These are phyloP conservation scores for Pterula multifida DNA, from an alignment of 1,284 basidiomycete species.

Conservation along the genomic window DNA sequence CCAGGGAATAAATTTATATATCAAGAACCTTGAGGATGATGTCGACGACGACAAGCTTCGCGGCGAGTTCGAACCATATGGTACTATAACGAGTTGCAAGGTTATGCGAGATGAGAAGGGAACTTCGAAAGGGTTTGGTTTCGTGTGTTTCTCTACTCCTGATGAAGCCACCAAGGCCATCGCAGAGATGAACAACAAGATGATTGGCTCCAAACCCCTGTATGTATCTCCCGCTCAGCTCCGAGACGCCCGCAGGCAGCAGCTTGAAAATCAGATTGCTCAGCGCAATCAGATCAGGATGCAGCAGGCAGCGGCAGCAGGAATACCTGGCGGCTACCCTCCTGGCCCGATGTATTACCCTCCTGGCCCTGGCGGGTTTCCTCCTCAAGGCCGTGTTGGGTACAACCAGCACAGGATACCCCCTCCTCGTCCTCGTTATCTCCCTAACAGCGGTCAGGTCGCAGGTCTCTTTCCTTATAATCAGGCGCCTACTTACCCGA, in stretches of 20 bases:
- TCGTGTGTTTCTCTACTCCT: slow-evolving; percentile 97
- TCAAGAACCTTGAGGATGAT: slow-evolving; percentile 96
- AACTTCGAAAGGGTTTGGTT: slow-evolving; percentile 92
- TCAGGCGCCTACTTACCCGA: slow-evolving; percentile 55
- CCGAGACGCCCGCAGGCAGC: slow-evolving; percentile 95
- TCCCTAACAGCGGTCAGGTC: slow-evolving; percentile 57
- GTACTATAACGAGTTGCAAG: slow-evolving; percentile 96
- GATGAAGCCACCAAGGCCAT: slow-evolving; percentile 99
- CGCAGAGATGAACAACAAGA: slow-evolving; percentile 99
- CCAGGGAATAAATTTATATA: slow-evolving; percentile 98
- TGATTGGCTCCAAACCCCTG: slow-evolving; percentile 97
- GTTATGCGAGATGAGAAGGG: slow-evolving; percentile 97
- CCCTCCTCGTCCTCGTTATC: slow-evolving; percentile 77
- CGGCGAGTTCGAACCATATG: slow-evolving; percentile 93
- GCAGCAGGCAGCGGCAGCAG: slow-evolving; percentile 85
- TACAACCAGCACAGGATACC: slow-evolving; percentile 79
- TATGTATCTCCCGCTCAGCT: slow-evolving; percentile 99
- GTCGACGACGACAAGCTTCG: slow-evolving; percentile 93
- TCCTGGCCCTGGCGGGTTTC: slow-evolving; percentile 65
- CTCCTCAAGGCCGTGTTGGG: slow-evolving; percentile 74
- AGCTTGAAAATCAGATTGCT: slow-evolving; percentile 96
- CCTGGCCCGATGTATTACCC: slow-evolving; percentile 84
- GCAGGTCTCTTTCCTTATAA: slow-evolving; percentile 62
- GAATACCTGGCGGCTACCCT: slow-evolving; percentile 74
- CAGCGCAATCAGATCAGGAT: slow-evolving; percentile 93